Evolutionary conservation across 371 early-diverging fungal species (phyloP), one percentile per base, ranked within the genome.

Genomic region (Syncephalis plumigaleata): DNA sequence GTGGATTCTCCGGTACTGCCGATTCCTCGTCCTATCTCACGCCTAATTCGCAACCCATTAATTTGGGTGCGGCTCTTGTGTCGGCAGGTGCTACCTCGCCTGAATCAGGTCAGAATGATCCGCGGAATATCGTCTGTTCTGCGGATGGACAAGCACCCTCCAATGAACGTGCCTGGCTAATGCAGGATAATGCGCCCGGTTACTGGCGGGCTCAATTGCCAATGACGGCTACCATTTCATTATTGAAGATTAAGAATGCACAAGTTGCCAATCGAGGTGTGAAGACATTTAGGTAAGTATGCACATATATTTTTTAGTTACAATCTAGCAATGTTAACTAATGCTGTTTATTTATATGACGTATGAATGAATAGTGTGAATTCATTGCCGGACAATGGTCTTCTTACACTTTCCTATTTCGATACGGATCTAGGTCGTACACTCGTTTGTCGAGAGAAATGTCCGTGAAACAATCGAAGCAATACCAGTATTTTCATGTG

Each of bases 221-320:
- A n/a, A 60, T 66, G 44, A 51, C 59, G 24, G 59, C 78, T 11
- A 73, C 74, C 0, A 84, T 83, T 9, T 68, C 79, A 0, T 63
- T 80, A 13, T 63, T 85, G 48, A 66, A 82, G 9, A 59, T 85
- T 15, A 70, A 64, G 49, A 85, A 85, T 51, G 66, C 84, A 5
- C 54, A 53, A 45, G 50, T 59, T 15, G 54, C 64, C 16, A 70
- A 71, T 23, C 63, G 78, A 24, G 82, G 82, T 46, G 79, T 83
- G 45, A 67, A 77, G 47, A 57, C 68, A 8, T 82, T 85, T 50
- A 61, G 73, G 64, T 66, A 63, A 44, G 55, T 53, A 26, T n/a
- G n/a, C n/a, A n/a, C n/a, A n/a, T n/a, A n/a, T n/a, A n/a, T n/a
- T n/a, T n/a, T n/a, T n/a, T n/a, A n/a, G n/a, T n/a, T n/a, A n/a